Conservation (phyloP, 495 filamentous ascomycete species). For the Aspergillus haitiensis region DNA sequence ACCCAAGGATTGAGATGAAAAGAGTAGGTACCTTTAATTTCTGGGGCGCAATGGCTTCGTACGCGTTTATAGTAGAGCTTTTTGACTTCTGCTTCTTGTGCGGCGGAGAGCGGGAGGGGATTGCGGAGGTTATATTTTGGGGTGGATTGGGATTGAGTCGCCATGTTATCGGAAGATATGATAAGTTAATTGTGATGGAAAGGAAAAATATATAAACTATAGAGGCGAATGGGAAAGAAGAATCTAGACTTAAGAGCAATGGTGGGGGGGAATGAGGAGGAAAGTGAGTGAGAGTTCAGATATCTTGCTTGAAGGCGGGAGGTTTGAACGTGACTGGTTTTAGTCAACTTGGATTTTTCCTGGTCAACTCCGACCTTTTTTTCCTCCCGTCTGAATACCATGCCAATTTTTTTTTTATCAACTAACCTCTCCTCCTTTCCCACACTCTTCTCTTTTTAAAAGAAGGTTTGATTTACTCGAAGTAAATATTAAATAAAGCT, state of each 20-base stretch:
- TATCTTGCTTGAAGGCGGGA: neutral
- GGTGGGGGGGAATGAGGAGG: neutral
- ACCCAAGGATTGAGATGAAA: neutral
- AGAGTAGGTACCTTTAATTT: constrained; percentile 73
- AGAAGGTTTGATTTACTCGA: too few species aligned
- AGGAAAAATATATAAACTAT: neutral
- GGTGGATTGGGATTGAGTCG: neutral
- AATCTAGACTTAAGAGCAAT: too few species aligned
- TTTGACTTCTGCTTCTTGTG: constrained; percentile 88
- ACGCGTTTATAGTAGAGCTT: constrained; percentile 89
- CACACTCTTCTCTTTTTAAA: neutral
- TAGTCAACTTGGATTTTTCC: constrained; percentile 6
- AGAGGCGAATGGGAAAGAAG: neutral
- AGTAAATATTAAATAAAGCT: too few species aligned
- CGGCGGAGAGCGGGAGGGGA: constrained; percentile 86
- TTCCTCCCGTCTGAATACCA: neutral
- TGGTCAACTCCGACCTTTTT: constrained; percentile 5
- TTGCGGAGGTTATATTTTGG: constrained; percentile 59
- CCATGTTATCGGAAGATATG: constrained; percentile 24
- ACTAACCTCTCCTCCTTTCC: neutral
- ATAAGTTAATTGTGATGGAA: neutral
- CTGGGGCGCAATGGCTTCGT: constrained; percentile 69
- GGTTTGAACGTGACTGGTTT: constrained; percentile 5
- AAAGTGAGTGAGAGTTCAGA: neutral
- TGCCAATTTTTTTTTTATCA: neutral